Percentiles rank a stretch among this genome's conserved stretches.
phyloP scores from a whole-genome alignment of 2,329 filamentous ascomycete genomes.

The Xylaria sp. region DNA sequence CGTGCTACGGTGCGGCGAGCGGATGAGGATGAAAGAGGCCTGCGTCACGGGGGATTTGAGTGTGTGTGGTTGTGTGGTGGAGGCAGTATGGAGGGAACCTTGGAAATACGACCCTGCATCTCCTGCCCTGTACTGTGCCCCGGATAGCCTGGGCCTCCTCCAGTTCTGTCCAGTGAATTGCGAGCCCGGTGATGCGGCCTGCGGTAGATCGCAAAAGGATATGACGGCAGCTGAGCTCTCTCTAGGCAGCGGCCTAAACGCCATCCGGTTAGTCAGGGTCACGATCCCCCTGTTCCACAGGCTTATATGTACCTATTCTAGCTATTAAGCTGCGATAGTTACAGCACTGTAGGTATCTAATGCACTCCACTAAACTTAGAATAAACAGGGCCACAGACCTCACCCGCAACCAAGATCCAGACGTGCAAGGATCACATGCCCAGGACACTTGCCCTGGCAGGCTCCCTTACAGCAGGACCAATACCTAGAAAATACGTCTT shows the following conservation, averaged over 20 bases:
- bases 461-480: not conserved
- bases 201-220: not conserved
- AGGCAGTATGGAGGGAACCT: not conserved
- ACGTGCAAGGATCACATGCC: not conserved
- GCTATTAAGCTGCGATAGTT: no score
- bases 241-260: conserved; percentile 39
- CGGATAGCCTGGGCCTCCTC: conserved; percentile 9
- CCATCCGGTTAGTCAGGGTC: conserved; percentile 39
- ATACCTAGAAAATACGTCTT: not conserved
- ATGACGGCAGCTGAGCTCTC: conserved; percentile 41
- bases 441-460: not conserved
- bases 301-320: no score
- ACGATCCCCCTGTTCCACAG: conserved; percentile 21
- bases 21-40: conserved; percentile 29
- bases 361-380: conserved; percentile 10
- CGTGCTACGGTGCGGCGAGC: conserved; percentile 26
- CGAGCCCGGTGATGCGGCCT: not conserved
- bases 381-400: conserved; percentile 9
- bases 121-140: conserved; percentile 32
- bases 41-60: conserved; percentile 44
- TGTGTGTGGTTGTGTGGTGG: conserved; percentile 23
- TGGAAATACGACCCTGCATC: conserved; percentile 34
- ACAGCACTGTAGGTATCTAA: not conserved
- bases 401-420: conserved; percentile 4
- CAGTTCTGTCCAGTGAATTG: conserved; percentile 15